A percentile compares a stretch with the other conserved stretches of the same genome.
Conservation (phyloP, 2,329 filamentous ascomycete species). For the Cladophialophora chaetospira region DNA sequence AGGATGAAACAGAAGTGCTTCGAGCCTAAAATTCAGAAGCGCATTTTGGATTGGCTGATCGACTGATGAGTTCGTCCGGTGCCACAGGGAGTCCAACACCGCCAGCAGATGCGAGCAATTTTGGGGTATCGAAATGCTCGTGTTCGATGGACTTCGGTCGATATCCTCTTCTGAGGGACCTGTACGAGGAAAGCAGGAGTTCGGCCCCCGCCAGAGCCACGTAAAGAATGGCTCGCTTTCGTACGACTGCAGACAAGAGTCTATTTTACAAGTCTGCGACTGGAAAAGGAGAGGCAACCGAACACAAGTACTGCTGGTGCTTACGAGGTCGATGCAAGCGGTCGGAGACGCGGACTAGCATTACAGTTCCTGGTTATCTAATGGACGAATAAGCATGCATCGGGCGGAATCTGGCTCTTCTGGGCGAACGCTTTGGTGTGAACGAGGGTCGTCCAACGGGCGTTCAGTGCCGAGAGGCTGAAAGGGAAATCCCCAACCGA, state of each 20-base stretch:
- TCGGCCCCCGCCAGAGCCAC: not conserved
- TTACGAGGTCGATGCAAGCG: not conserved
- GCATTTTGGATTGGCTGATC: too few species aligned
- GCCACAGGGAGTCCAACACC: too few species aligned
- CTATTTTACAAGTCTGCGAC: not conserved
- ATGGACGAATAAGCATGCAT: conserved; percentile 4
- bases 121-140: too few species aligned
- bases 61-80: too few species aligned
- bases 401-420: not conserved
- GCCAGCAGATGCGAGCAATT: too few species aligned
- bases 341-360: not conserved
- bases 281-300: not conserved
- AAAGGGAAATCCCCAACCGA: not conserved
- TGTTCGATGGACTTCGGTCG: too few species aligned
- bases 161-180: too few species aligned
- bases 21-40: too few species aligned
- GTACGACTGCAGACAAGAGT: not conserved
- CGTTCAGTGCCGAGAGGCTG: conserved; percentile 6
- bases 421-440: not conserved
- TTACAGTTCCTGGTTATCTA: not conserved
- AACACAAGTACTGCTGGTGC: not conserved
- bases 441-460: conserved; percentile 1
- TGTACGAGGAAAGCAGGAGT: not conserved
- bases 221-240: not conserved
- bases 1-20: conserved; percentile 1